phyloP scores from a whole-genome alignment of 106 monocot species.

The Cymbidium sinense region DNA sequence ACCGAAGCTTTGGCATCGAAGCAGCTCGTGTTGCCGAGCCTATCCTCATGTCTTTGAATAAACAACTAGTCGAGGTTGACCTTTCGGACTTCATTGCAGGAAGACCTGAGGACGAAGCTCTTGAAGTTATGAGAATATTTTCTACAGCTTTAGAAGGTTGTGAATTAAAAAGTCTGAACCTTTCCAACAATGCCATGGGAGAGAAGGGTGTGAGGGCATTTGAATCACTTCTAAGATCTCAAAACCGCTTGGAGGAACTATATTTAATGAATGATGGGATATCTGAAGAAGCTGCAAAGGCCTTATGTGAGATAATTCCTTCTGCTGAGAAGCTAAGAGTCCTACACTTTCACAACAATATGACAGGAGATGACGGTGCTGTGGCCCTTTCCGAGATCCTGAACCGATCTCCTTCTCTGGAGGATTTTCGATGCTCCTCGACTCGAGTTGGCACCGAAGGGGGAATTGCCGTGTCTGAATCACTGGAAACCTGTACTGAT shows the following conservation, averaged over 20 bases:
- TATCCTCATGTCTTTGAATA: conserved; percentile 58
- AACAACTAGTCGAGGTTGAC: conserved; percentile 65
- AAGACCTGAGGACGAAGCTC: conserved; percentile 83
- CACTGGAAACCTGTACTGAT: conserved; percentile 39
- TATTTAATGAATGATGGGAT: conserved; percentile 95
- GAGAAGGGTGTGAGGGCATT: conserved; percentile 96
- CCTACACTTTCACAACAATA: conserved; percentile 90
- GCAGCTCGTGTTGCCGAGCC: conserved; percentile 68
- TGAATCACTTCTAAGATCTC: conserved; percentile 59
- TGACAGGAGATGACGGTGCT: conserved; percentile 74
- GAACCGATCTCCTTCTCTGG: conserved; percentile 42
- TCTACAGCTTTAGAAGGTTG: conserved; percentile 57
- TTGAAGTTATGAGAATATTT: conserved; percentile 91
- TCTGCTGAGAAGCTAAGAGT: conserved; percentile 65
- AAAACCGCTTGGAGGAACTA: conserved; percentile 67
- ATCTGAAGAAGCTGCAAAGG: conserved; percentile 85
- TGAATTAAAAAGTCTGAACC: conserved; percentile 45
- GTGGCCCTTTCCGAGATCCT: conserved; percentile 53
- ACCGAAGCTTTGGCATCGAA: conserved; percentile 83
- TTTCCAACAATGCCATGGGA: conserved; percentile 90
- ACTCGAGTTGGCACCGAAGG: conserved; percentile 73
- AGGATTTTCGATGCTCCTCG: conserved; percentile 87
- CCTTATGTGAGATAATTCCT: conserved; percentile 71
- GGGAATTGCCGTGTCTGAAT: conserved; percentile 59
- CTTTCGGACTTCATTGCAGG: conserved; percentile 89